Evolutionary conservation across 2,329 filamentous ascomycete genomes (phyloP), one percentile per base, ranked within the genome.

Genomic region (Cylindrodendrum hubeiense): DNA sequence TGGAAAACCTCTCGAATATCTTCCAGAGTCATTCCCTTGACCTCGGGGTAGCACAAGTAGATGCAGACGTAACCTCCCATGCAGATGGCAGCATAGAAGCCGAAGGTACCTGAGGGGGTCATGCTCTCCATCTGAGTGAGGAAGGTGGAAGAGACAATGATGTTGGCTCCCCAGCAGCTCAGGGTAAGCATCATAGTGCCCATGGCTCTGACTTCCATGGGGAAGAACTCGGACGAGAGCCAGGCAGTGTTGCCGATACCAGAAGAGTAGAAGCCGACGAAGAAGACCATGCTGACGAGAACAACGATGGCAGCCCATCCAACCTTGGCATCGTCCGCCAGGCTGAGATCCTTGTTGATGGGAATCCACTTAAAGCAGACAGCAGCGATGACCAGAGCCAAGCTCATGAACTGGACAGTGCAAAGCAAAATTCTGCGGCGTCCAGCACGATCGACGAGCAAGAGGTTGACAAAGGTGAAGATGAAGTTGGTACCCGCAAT

Each of bases 21-120:
- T 69, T 88, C 86, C 3, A 88, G 76, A 19, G 85, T 82, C 80
- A 88, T 83, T 12, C 85, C 85, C 67, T 86, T 85, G 2, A 86
- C 84, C 66, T 87, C 84, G 0, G 85, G 85, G 68, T 86, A 87
- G 68, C 77, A 85, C 75, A 86, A 82, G 57, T 82, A 79, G 24
- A 86, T 79, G 60, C 65, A 74, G 5, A 63, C 62, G 64, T 68
- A 82, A 78, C 84, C 84, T 39, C 83, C 67, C 60, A 83, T 79
- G 67, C 83, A 86, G 37, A 86, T 83, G 0, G 77, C 82, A 1
- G 83, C 81, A 60, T 86, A 87, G 73, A 87, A 86, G 4, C 83
- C 84, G 65, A 86, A 87, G 0, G 84, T 81, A 1, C 85, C 84
- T 3, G 79, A 82, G 0, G 84, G 83, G 0, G 84, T 86, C 58